Percentiles rank a stretch among this genome's conserved stretches.
Conservation (phyloP, 108 stramenopile species). For the Skeletonema potamos region DNA sequence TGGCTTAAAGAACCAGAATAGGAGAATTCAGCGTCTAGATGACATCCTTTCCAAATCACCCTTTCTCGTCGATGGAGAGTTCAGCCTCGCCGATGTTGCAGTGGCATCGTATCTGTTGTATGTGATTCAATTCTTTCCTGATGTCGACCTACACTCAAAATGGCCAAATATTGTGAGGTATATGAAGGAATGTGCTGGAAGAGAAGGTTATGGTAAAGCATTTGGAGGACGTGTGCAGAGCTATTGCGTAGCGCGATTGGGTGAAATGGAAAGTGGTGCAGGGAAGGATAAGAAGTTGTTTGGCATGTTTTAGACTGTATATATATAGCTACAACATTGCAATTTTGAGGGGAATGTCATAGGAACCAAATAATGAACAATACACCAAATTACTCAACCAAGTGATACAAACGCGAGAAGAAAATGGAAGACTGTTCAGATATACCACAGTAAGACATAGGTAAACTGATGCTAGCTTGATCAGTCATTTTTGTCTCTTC, state of each 20-base stretch:
- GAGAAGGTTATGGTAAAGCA: conserved; percentile 71
- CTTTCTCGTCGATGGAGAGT: conserved; percentile 60
- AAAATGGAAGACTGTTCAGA: too few relatives aligned
- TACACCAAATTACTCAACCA: too few relatives aligned
- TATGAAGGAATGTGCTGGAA: conserved; percentile 73
- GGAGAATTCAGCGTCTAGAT: conserved; percentile 66
- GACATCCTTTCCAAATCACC: conserved; percentile 50
- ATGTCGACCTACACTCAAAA: conserved; percentile 48
- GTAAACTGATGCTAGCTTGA: too few relatives aligned
- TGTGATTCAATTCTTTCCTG: conserved; percentile 85
- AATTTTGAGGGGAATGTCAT: background rate
- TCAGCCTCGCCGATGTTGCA: conserved; percentile 85
- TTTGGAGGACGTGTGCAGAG: conserved; percentile 69
- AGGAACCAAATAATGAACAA: background rate
- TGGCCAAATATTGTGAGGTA: conserved; percentile 82
- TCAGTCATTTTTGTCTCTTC: too few relatives aligned
- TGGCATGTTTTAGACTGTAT: conserved; percentile 67
- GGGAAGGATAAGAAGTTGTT: conserved; percentile 58
- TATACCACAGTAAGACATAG: too few relatives aligned
- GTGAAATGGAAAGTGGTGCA: conserved; percentile 33
- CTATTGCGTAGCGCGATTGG: conserved; percentile 53
- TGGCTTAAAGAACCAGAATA: conserved; percentile 66
- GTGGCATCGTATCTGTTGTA: conserved; percentile 83
- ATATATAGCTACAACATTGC: background rate
- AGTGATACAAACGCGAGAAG: too few relatives aligned